Conservation (phyloP, 1,284 basidiomycete species). For the Pseudozyma hubeiensis region DNA sequence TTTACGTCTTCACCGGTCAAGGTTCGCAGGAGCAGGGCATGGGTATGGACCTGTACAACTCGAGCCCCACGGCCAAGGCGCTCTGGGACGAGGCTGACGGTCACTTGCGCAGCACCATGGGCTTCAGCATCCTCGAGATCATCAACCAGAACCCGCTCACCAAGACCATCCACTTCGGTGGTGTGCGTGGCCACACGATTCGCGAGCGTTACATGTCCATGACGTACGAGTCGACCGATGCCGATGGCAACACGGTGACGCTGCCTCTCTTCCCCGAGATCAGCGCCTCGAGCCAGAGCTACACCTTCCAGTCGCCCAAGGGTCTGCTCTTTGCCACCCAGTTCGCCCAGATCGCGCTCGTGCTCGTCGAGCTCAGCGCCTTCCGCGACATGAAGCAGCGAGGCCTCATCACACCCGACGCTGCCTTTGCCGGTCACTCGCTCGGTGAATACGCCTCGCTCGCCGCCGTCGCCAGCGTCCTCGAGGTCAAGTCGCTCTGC, state of each 20-base stretch:
- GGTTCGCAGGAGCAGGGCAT: constrained; percentile 98
- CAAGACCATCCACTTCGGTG: constrained; percentile 97
- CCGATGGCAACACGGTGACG: constrained; percentile 79
- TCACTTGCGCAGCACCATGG: constrained; percentile 90
- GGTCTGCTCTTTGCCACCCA: constrained; percentile 97
- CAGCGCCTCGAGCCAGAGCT: constrained; percentile 70
- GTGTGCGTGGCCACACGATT: constrained; percentile 96
- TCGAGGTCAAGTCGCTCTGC: constrained; percentile 93
- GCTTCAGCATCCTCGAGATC: constrained; percentile 97
- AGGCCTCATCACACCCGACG: constrained; percentile 89
- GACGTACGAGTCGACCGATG: constrained; percentile 90
- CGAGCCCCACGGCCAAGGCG: constrained; percentile 88
- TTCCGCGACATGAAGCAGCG: constrained; percentile 98
- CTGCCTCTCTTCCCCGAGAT: constrained; percentile 66
- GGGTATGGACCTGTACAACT: constrained; percentile 98
- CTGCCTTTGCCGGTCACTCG: constrained; percentile 96
- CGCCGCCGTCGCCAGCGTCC: constrained; percentile 94
- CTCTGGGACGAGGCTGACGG: constrained; percentile 97
- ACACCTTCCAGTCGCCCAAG: constrained; percentile 95
- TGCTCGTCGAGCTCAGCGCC: constrained; percentile 95
- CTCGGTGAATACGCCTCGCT: constrained; percentile 98
- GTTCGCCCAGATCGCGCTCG: constrained; percentile 93
- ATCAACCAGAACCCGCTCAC: constrained; percentile 62
- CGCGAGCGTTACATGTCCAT: constrained; percentile 99
- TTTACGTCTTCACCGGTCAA: constrained; percentile 98